These are phyloP conservation scores for Stemphylium vesicarium DNA, from an alignment of 2,329 filamentous ascomycete genomes.

Conservation along the genomic window DNA sequence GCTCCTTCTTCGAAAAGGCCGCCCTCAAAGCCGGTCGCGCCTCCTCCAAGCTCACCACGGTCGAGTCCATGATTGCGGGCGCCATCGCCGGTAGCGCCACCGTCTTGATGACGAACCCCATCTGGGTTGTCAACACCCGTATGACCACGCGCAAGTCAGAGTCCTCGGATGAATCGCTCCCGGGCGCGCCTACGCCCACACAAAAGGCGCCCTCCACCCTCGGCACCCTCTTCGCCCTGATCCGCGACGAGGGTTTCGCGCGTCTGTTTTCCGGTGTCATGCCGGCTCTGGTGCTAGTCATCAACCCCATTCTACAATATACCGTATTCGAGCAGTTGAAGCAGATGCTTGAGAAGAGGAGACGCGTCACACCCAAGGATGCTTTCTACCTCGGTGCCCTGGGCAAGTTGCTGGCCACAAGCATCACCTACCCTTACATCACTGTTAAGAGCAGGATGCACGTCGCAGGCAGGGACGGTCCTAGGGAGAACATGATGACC, in stretches of 20 bases:
- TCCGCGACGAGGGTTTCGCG: conserved; percentile 81
- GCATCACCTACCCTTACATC: conserved; percentile 97
- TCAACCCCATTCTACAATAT: conserved; percentile 98
- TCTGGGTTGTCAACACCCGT: conserved; percentile 98
- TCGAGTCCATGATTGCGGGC: conserved; percentile 94
- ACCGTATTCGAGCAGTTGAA: conserved; percentile 99
- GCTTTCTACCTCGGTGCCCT: conserved; percentile 91
- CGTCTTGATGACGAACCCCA: conserved; percentile 95
- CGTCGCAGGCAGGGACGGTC: conserved; percentile 77
- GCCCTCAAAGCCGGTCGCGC: conserved; percentile 75
- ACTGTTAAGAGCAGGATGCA: conserved; percentile 99
- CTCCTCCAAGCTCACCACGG: conserved; percentile 81
- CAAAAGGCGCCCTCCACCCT: conserved; percentile 74
- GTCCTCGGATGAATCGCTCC: conserved; percentile 48
- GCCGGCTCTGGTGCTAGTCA: conserved; percentile 89
- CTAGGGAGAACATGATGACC: conserved; percentile 79
- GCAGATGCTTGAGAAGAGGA: conserved; percentile 80
- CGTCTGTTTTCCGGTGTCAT: conserved; percentile 92
- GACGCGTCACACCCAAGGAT: conserved; percentile 79
- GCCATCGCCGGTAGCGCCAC: conserved; percentile 93
- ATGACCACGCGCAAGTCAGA: conserved; percentile 89
- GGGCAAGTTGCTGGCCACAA: conserved; percentile 92
- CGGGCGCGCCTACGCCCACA: conserved; percentile 55
- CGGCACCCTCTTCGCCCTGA: conserved; percentile 77
- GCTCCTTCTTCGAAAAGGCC: conserved; percentile 80